These are phyloP conservation scores for Aquilaria malaccensis DNA, from an alignment of 345 rosid genomes.

Conservation along the genomic window DNA sequence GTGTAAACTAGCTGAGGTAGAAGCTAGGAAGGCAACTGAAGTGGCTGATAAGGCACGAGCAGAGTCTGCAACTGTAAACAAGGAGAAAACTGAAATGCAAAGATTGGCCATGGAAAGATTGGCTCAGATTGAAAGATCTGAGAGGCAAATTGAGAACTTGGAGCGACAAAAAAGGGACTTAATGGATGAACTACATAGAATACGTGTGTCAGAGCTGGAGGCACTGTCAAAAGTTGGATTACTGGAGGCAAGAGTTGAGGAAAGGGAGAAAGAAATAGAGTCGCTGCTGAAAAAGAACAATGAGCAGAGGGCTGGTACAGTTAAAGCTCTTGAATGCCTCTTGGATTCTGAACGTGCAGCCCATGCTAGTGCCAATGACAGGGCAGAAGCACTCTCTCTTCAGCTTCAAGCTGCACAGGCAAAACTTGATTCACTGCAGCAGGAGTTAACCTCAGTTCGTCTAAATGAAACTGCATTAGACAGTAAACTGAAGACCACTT, in stretches of 20 bases:
- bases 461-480: conserved; percentile 84
- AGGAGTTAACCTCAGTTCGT: conserved; percentile 69
- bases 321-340: conserved; percentile 70
- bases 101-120: conserved; percentile 85
- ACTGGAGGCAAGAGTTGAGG: conserved; percentile 84
- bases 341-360: conserved; percentile 82
- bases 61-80: conserved; percentile 77
- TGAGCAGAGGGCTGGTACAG: conserved; percentile 72
- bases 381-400: conserved; percentile 78
- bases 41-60: conserved; percentile 79
- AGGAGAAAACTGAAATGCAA: conserved; percentile 73
- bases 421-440: conserved; percentile 73
- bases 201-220: conserved; percentile 59
- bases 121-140: conserved; percentile 73
- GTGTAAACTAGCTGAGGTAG: conserved; percentile 75
- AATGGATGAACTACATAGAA: conserved; percentile 49
- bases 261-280: conserved; percentile 94
- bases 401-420: conserved; percentile 85
- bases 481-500: conserved; percentile 63
- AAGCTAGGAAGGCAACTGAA: conserved; percentile 84
- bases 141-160: conserved; percentile 73
- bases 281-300: conserved; percentile 62
- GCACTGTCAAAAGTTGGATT: conserved; percentile 59
- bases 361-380: conserved; percentile 56
- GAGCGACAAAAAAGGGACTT: conserved; percentile 66